A percentile compares a stretch with the other conserved stretches of the same genome.
Conservation (phyloP, 148 eudicot genomes). For the Camellia japonica region DNA sequence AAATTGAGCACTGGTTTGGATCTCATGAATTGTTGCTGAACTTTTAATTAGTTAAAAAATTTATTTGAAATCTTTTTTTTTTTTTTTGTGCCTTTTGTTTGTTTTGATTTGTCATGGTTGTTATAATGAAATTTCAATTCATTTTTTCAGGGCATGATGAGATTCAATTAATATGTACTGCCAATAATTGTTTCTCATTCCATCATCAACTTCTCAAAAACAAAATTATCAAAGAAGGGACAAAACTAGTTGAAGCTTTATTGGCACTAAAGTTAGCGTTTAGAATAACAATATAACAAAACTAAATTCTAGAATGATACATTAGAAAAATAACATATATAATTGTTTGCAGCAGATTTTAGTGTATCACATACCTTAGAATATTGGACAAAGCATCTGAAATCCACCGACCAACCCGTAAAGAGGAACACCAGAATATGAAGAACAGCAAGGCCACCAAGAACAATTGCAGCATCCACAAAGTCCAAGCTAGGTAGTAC, state of each 20-base stretch:
- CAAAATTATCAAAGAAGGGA: not conserved
- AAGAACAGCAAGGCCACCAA: slow-evolving; percentile 53
- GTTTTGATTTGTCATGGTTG: too few species aligned
- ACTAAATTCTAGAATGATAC: not conserved
- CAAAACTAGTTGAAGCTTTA: not conserved
- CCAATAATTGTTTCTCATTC: not conserved
- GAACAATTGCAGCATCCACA: slow-evolving; percentile 57
- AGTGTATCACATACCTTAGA: slow-evolving; percentile 51
- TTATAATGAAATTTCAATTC: too few species aligned
- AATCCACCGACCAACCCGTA: slow-evolving; percentile 93
- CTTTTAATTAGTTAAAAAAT: too few species aligned
- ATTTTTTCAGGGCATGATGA: too few species aligned
- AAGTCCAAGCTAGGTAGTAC: slow-evolving; percentile 70
- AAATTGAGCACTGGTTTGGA: too few species aligned
- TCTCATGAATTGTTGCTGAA: too few species aligned
- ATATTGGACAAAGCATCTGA: slow-evolving; percentile 69
- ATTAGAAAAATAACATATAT: not conserved
- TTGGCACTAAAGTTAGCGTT: not conserved
- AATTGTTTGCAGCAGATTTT: not conserved
- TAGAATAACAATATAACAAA: not conserved
- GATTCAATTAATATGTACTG: too few species aligned
- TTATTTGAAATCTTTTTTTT: too few species aligned
- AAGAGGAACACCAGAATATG: slow-evolving; percentile 73
- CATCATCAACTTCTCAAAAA: not conserved
- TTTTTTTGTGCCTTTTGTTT: too few species aligned